Evolutionary conservation across 2,329 filamentous ascomycete genomes (phyloP), one percentile per base, ranked within the genome.

Genomic region (Fusarium papillatum): DNA sequence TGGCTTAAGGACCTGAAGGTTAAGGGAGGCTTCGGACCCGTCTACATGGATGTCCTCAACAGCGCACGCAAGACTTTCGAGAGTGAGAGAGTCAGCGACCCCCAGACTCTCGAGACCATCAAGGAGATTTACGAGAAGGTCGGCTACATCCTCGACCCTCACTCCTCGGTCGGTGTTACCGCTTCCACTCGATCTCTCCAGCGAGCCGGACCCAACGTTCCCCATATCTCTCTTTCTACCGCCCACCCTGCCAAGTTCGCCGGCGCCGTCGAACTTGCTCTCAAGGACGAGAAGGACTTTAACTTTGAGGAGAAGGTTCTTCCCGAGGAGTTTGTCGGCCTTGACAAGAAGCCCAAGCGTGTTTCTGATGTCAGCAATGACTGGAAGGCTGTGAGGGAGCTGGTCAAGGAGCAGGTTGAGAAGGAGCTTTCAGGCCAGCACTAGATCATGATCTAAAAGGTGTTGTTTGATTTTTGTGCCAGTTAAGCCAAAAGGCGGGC

Each of bases 191-290:
- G 95, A 69, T 95, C 95, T 4, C 88, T 94, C 39, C 82, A 86
- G 53, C 88, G 91, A 16, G 83, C 87, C 1, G 85, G 85, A 34
- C 82, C 87, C 4, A 86, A 86, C 19, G 85, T 93, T 64, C 88
- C 85, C n/a, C 94, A 98, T 83, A 94, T 99, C 80, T 93, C 95
- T 2, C 91, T 99, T 4, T 95, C 96, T 2, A 99, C 97, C 3
- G 97, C 97, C 4, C 97, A 99, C 84, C 96, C 97, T 0, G 97
- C 96, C 73, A 99, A 99, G 85, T 99, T 99, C 81, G 92, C 94
- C 0, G 91, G 91, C 38, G 96, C 96, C 0, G 96, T 99, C 2
- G 93, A 96, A 78, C 79, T 94, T 60, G 95, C 96, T 0, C 87
- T 98, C 71, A 90, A 92, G 75, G 90, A 90, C 11, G 89, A 94